phyloP scores from a whole-genome alignment of 345 rosid genomes.

The Citrus cavaleriei region DNA sequence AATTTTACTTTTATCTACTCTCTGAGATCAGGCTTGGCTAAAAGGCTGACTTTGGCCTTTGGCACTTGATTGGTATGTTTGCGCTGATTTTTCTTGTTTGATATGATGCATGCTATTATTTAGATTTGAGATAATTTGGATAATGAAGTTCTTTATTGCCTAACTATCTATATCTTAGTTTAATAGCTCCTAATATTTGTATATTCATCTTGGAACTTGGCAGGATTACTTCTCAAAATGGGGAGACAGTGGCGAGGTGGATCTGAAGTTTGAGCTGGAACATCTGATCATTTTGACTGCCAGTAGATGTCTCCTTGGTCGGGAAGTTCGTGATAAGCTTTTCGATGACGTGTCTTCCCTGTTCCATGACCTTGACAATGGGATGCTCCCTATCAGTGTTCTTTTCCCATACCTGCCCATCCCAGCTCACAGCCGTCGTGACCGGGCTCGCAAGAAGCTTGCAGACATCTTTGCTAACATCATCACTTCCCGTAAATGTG shows the following conservation, averaged over 20 bases:
- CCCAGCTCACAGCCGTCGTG: slow-evolving; percentile 95
- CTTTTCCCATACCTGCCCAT: slow-evolving; percentile 87
- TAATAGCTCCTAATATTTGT: slow-evolving; percentile 4
- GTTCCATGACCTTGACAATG: slow-evolving; percentile 95
- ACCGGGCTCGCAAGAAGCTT: slow-evolving; percentile 79
- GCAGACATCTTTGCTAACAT: slow-evolving; percentile 67
- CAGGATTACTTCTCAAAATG: slow-evolving; percentile 92
- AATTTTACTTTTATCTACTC: neutral
- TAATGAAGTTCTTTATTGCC: neutral
- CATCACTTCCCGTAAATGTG: slow-evolving; percentile 66
- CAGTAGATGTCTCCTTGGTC: slow-evolving; percentile 90
- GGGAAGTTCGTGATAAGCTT: slow-evolving; percentile 93
- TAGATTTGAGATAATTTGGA: neutral
- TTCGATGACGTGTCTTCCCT: slow-evolving; percentile 89
- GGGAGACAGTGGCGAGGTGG: slow-evolving; percentile 96
- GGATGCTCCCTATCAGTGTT: slow-evolving; percentile 96
- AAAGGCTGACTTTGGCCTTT: neutral
- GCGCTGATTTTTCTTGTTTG: neutral
- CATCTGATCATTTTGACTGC: slow-evolving; percentile 98
- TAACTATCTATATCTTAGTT: neutral
- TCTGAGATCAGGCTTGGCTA: neutral
- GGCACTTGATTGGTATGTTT: neutral
- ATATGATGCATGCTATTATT: neutral
- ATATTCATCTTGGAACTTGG: slow-evolving; percentile 17
- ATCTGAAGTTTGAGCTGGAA: slow-evolving; percentile 83